These are phyloP conservation scores for Microbotryum saponariae DNA, from an alignment of 1,284 basidiomycete genomes.

Conservation along the genomic window DNA sequence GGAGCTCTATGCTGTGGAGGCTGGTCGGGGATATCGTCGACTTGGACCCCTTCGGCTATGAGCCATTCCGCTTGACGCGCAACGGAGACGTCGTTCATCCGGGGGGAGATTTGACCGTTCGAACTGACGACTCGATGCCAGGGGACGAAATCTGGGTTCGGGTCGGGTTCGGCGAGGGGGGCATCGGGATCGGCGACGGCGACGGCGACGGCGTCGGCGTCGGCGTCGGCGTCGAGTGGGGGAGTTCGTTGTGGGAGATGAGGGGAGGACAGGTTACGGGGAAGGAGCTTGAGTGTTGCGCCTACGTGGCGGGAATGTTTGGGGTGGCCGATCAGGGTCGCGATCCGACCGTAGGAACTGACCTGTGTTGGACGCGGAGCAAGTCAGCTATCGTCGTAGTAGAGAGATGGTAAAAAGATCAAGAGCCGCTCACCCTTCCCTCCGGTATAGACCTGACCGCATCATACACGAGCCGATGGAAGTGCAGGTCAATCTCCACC, in stretches of 20 bases:
- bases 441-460: too few species aligned
- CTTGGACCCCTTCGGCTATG: conserved; percentile 25
- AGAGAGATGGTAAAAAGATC: too few species aligned
- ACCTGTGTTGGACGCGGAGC: conserved; percentile 10
- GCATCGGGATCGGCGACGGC: conserved; percentile 3
- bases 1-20: too few species aligned
- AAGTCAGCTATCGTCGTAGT: too few species aligned
- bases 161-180: conserved; percentile 2
- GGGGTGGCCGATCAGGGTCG: conserved; percentile 26
- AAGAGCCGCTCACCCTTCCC: too few species aligned
- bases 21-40: conserved; percentile 3
- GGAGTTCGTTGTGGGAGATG: conserved; percentile 7
- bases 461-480: too few species aligned
- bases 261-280: conserved; percentile 12
- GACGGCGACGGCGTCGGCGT: not conserved
- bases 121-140: conserved; percentile 31
- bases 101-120: conserved; percentile 30
- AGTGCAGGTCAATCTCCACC: too few species aligned
- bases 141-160: conserved; percentile 29
- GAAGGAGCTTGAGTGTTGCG: conserved; percentile 33
- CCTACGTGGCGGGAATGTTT: conserved; percentile 35
- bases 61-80: conserved; percentile 21
- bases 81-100: conserved; percentile 17
- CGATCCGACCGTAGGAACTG: conserved; percentile 31
- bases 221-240: not conserved